Evolutionary conservation across 1,139 yeast species (phyloP).

Genomic region (Casaregolazyma suthepensis): DNA sequence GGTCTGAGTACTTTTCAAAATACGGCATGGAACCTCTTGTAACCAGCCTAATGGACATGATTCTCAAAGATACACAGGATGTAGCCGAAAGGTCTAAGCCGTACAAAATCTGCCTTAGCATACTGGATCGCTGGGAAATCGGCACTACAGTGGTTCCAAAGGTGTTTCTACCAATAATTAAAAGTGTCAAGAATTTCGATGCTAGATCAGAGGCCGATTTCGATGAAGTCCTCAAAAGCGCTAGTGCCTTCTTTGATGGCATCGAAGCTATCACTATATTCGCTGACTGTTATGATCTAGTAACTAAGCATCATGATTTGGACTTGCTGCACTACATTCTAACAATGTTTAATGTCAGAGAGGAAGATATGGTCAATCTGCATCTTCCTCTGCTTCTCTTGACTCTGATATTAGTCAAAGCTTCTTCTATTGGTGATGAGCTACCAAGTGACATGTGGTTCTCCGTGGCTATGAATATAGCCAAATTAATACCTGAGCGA

Average conservation of each 20-base stretch:
- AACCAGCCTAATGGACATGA: constrained; percentile 47
- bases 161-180: constrained; percentile 60
- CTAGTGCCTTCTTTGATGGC: constrained; percentile 72
- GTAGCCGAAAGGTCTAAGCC: constrained; percentile 42
- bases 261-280: constrained; percentile 77
- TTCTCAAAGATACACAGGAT: constrained; percentile 28
- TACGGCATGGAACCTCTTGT: constrained; percentile 50
- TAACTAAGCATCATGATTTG: constrained; percentile 34
- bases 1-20: constrained; percentile 52
- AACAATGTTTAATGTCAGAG: constrained; percentile 63
- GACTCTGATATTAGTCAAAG: constrained; percentile 33
- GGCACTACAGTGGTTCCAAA: constrained; percentile 66
- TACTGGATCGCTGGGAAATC: constrained; percentile 93
- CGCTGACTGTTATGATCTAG: constrained; percentile 50
- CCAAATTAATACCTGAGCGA: constrained; percentile 52
- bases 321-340: constrained; percentile 54
- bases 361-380: constrained; percentile 74
- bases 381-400: constrained; percentile 71
- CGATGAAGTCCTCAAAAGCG: constrained; percentile 48
- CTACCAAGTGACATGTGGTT: constrained; percentile 13
- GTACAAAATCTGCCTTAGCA: constrained; percentile 57
- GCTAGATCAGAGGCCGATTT: constrained; percentile 18
- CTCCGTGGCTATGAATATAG: constrained; percentile 23
- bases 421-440: constrained; percentile 6
- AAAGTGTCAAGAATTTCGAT: constrained; percentile 24